Base-by-base conservation (phyloP, 305 asterid genomes). In the Plantago coronopus region DNA sequence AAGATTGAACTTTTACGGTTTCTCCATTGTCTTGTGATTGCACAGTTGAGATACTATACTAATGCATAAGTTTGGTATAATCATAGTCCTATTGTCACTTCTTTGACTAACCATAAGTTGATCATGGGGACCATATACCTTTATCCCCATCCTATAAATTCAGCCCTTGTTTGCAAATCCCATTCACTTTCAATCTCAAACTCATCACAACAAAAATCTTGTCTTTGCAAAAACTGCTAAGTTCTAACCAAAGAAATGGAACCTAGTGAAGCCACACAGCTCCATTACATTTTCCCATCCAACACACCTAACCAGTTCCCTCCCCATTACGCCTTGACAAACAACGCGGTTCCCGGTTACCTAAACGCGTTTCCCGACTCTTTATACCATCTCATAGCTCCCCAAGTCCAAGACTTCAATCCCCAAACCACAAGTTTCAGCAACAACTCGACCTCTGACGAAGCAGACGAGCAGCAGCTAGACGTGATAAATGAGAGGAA, bases 401-500 rank as follows among this genome's bases (percentile, higher is more conserved):
- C 89, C 49, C 95, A 78, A 66, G 65, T 73, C 64, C 95, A 76
- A 76, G 93, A 84, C 29, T 64, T 82, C 80, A 84, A 76, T 21
- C 76, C 76, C 0, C 93, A 82, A 44, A 21, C 79, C 1, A 54
- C 90, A 56, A 65, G 75, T 67, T 79, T 85, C 69, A 90, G 95
- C 88, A 83, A 77, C 45, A 84, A 84, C 66, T 91, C 98, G 9
- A 91, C 96, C 17, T 88, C 96, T 7, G 96, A 88, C 22, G 98
- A 88, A 65, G 95, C 95, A 9, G 96, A 86, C 49, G 98, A 86
- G 34, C 95, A 88, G 31, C 93, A 81, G 17, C 38, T 76, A 3
- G 84, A 83, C 65, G 71, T 86, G 38, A 91, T 89, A 68, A 80
- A 86, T n/a, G 97, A 91, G 75, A 82, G 97, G 69, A 91, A 89